Base-by-base conservation (phyloP, 2,329 filamentous ascomycete species). In the Thelonectria blattea region DNA sequence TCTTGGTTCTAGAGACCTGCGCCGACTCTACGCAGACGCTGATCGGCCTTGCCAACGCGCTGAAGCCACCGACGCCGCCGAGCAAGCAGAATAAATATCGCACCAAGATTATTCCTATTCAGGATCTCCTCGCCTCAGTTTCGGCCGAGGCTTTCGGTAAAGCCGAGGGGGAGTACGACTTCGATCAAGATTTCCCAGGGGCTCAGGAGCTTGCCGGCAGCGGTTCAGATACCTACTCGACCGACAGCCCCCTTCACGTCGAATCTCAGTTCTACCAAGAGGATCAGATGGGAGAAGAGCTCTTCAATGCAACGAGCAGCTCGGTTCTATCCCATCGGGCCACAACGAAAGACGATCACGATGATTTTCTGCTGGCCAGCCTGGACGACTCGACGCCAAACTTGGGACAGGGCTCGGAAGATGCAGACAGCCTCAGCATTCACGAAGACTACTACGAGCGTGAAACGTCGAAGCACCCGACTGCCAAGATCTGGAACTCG, bases 11-110 rank as follows among this genome's bases (percentile, higher is more conserved):
- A 7, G 95, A 99, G 75, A 96, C 93, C 1, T 99, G 96, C 71
- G 95, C 95, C 30, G 95, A 99, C 76, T 99, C 95, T 2, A 98
- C 93, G 0, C 93, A 97, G 74, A 99, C 95, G 0, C 82, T 99
- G 14, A 89, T 97, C 53, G 83, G 85, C 2, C 84, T 96, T 43
- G 78, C 93, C 15, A 92, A 91, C 69, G 93, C 90, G 1, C 81
- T 99, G 5, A 88, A 89, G 39, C 95, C 94, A 5, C 94, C 95
- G 1, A 88, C 87, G 8, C 90, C 93, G 0, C 92, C 93, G 1
- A 94, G 86, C 70, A 92, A 90, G 62, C 89, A 91, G 67, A 86
- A 89, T 65, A 95, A 95, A 72, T 99, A 96, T 74, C 86, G 91
- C 37, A 97, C 93, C 0, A 87, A 94, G 62, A 85, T 96, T 3